Base-by-base conservation (phyloP, 306 rosid genomes). In the Cucumis cinereus region DNA sequence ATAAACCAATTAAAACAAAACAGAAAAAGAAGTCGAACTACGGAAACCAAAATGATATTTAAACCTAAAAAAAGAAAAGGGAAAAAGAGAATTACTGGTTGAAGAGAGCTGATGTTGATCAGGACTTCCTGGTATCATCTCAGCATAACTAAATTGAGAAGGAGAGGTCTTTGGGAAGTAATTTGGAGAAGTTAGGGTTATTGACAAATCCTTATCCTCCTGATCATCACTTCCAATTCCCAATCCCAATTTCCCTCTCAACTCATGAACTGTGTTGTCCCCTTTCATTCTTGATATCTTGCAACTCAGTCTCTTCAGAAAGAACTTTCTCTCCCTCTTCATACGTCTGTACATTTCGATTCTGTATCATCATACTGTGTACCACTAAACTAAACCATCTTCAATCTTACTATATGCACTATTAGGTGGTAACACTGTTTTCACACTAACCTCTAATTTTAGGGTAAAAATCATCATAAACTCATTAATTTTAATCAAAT, bases 101-200 rank as follows among this genome's bases (percentile, higher is more conserved):
- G 58, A 79, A 75, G 90, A 75, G 14, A 30, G 24, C 79, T 78
- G 81, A 40, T 84, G 83, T 10, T 82, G 87, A n/a, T n/a, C n/a
- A 59, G 86, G 73, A 79, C 86, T 85, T 82, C 90, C 95, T 10
- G 84, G 96, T 70, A 86, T 70, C 94, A 90, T 88, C 80, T 89
- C 94, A 30, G 63, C 64, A 73, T 89, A 89, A 80, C 58, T 81
- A 55, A 86, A 43, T 78, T 79, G 77, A 50, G 70, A 41, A 43
- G 30, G n/a, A 50, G 57, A 30, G 3, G 40, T 2, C 24, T 75
- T 2, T 45, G 57, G 55, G 19, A 58, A 16, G 20, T 30, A 71
- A 2, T 45, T 49, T 35, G n/a, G 80, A 60, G 54, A 49, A 49
- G 17, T 17, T 75, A 26, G n/a, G 8, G 61, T 26, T 76, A 68